Evolutionary conservation across 352 stramenopile species (phyloP).

Genomic region (Phytophthora pistaciae): DNA sequence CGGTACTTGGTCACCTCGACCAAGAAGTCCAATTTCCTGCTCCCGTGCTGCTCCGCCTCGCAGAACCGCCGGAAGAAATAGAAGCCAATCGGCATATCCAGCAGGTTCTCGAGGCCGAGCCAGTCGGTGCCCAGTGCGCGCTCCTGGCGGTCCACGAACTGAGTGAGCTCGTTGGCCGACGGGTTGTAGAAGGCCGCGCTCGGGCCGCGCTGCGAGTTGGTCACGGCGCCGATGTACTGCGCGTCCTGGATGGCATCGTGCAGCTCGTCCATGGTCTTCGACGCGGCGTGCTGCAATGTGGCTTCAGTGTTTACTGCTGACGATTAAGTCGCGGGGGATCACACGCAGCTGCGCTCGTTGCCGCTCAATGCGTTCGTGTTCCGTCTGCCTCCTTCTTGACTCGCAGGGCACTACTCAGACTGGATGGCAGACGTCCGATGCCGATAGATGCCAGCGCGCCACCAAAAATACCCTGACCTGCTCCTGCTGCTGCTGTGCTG

Average conservation of each 20-base stretch:
- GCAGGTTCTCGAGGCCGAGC: constrained; percentile 74
- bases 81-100: constrained; percentile 83
- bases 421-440: neutral
- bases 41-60: constrained; percentile 70
- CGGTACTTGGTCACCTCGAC: constrained; percentile 82
- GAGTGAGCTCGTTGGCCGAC: constrained; percentile 61
- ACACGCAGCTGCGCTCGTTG: neutral
- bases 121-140: constrained; percentile 59
- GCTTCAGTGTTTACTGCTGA: neutral
- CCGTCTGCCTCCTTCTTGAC: constrained; percentile 3
- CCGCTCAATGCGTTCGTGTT: neutral
- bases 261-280: constrained; percentile 81
- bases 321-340: neutral
- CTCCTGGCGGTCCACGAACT: constrained; percentile 74
- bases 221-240: constrained; percentile 90
- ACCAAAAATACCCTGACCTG: constrained; percentile 16
- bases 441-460: neutral
- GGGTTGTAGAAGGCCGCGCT: constrained; percentile 82
- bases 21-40: constrained; percentile 72
- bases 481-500: too few relatives aligned
- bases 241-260: constrained; percentile 92
- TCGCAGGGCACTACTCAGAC: constrained; percentile 11
- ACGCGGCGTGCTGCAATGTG: neutral
- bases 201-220: constrained; percentile 72
- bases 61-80: constrained; percentile 87